Conservation (phyloP, 1,284 basidiomycete genomes). For the Sporisorium reilianum region DNA sequence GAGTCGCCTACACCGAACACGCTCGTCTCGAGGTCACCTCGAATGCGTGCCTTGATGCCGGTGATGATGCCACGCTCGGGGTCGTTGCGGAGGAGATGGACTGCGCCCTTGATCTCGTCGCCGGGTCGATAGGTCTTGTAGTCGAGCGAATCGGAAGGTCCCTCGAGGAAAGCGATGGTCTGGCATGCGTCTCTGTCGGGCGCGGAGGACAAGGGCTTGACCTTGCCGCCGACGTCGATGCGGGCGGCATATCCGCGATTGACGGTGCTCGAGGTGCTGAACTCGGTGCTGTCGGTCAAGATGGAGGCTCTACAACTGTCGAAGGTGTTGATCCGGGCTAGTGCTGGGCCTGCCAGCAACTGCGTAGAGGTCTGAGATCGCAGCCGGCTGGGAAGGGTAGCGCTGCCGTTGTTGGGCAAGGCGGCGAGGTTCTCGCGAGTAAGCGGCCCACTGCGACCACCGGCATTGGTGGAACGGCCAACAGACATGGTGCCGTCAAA, state of each 20-base stretch:
- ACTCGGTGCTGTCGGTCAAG: conserved; percentile 47
- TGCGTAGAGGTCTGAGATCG: conserved; percentile 17
- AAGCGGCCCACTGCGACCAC: conserved; percentile 12
- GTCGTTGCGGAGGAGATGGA: conserved; percentile 47
- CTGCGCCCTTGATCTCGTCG: conserved; percentile 50
- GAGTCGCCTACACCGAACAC: conserved; percentile 52
- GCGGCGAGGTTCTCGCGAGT: conserved; percentile 38
- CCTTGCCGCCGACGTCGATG: conserved; percentile 51
- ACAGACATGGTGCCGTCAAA: conserved; percentile 9
- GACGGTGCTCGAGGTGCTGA: conserved; percentile 54
- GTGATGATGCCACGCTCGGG: conserved; percentile 48
- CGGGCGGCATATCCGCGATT: conserved; percentile 51
- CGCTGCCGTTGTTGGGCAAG: conserved; percentile 16
- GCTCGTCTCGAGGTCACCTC: conserved; percentile 51
- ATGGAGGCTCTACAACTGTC: conserved; percentile 45
- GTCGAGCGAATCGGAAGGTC: conserved; percentile 44
- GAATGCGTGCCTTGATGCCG: conserved; percentile 51
- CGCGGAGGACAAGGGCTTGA: conserved; percentile 39
- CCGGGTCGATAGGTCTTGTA: conserved; percentile 54
- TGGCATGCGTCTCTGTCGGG: conserved; percentile 40
- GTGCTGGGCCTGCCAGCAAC: conserved; percentile 10
- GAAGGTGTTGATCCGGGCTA: conserved; percentile 33
- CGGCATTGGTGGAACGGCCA: conserved; percentile 13
- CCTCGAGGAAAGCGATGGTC: conserved; percentile 52
- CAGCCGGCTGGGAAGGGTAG: conserved; percentile 24